Base-by-base conservation (phyloP, 805 yeast genomes). In the Clavispora vitiphila region DNA sequence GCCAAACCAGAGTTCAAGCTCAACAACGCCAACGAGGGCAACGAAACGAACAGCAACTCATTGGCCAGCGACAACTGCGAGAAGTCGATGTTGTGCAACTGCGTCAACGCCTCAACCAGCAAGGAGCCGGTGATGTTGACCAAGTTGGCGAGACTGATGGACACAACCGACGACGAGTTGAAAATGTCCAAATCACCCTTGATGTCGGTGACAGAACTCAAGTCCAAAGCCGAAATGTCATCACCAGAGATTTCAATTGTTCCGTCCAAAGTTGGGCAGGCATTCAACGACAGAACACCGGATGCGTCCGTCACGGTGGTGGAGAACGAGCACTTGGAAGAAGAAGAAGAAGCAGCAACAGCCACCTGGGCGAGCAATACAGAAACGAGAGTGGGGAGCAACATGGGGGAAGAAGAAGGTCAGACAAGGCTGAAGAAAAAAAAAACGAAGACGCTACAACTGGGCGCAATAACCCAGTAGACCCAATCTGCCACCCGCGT, bases 221-320 rank as follows among this genome's bases (percentile, higher is more conserved):
- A 63, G 43, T 63, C 64, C 37, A 65, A 44, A 10, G 56, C 26
- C 16, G 54, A 57, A 26, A 65, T 40, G 19, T 52, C 62, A 47
- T 62, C 62, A 29, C 70, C 71, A 38, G 62, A 54, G 40, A 69
- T 55, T 47, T 65, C 61, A 41, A 69, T 65, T 38, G 55, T 51
- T 38, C 74, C 74, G 21, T 60, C 65, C 44, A 69, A 59, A 18
- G 72, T 69, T n/a, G 67, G 62, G 53, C 74, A 69, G 9, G 71
- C 48, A 45, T 58, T 62, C 40, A 69, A 54, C 39, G 47, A 51
- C 25, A 58, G 43, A 26, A 66, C 51, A 20, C 62, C 71, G 34
- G 68, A 53, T 25, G 71, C 58, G n/a, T 62, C 71, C 19, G 69
- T 58, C 42, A 69, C 58, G 44, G 71, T 65, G 39, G 65, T 62